A percentile compares a stretch with the other conserved stretches of the same genome.
These are phyloP conservation scores for Chrysosporium keratinophilum DNA, from an alignment of 2,329 filamentous ascomycete species.

Conservation along the genomic window DNA sequence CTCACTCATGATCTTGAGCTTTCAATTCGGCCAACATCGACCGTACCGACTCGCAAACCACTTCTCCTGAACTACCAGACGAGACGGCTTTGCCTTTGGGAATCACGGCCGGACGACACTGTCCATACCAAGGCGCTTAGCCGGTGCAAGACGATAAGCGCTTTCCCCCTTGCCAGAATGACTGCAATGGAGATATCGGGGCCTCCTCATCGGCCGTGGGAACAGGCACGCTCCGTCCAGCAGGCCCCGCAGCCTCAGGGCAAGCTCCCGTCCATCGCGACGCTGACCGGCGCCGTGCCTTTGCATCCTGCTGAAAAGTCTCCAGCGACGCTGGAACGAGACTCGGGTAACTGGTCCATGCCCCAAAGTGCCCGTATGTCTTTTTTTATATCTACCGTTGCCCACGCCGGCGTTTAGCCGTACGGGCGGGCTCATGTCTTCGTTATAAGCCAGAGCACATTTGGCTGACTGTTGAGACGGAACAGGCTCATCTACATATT, in stretches of 20 bases:
- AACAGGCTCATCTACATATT: conserved; percentile 40
- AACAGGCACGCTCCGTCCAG: conserved; percentile 28
- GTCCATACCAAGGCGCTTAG: background rate
- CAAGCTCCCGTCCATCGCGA: conserved; percentile 41
- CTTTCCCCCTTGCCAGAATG: background rate
- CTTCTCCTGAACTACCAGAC: background rate
- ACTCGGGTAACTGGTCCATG: conserved; percentile 52
- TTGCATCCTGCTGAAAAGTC: conserved; percentile 32
- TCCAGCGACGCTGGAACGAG: conserved; percentile 40
- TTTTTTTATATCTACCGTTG: conserved; percentile 1
- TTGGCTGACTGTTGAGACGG: background rate
- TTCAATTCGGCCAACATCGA: background rate
- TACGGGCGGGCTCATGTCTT: background rate
- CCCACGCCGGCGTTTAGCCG: background rate
- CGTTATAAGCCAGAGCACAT: background rate
- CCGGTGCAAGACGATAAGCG: background rate
- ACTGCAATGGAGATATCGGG: conserved; percentile 32
- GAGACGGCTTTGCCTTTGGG: background rate
- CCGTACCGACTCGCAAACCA: background rate
- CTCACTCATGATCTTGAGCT: background rate
- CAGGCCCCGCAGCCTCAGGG: conserved; percentile 33
- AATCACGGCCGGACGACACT: background rate
- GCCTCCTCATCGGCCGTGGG: conserved; percentile 37
- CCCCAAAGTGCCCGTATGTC: conserved; percentile 47
- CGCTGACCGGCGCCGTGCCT: conserved; percentile 37